Evolutionary conservation across 192 early-diverging fungal species (phyloP).

Genomic region (Geranomyces michiganensis): DNA sequence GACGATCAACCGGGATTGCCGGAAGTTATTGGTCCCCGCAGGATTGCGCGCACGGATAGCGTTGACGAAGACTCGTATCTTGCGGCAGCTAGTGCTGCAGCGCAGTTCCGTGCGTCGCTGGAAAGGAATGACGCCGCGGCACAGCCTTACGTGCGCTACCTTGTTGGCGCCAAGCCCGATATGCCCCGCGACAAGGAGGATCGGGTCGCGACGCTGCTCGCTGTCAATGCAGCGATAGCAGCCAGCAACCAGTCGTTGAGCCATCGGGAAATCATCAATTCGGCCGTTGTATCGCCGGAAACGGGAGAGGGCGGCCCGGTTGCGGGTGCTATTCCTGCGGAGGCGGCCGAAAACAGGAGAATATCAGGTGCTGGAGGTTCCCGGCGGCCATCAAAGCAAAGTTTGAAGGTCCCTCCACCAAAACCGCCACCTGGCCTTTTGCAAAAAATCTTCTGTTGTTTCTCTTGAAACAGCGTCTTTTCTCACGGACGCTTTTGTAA

Average conservation of each 20-base stretch:
- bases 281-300: neutral
- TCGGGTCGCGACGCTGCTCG: neutral
- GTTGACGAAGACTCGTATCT: constrained; percentile 7
- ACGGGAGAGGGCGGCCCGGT: neutral
- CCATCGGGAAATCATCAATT: neutral
- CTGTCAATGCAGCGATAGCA: constrained; percentile 3
- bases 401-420: no score
- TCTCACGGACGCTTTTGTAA: neutral
- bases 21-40: no score
- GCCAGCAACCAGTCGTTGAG: neutral
- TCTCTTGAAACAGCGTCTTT: neutral
- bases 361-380: no score
- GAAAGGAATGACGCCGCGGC: neutral
- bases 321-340: no score
- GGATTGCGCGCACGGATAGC: neutral
- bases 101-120: constrained; percentile 19
- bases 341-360: no score
- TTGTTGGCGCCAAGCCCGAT: constrained; percentile 17
- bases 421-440: no score
- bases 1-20: neutral
- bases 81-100: neutral
- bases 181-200: constrained; percentile 7
- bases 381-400: no score
- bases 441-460: neutral
- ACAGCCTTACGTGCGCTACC: constrained; percentile 1